phyloP scores from a whole-genome alignment of 2,329 filamentous ascomycete species.

The Thelonectria olida region DNA sequence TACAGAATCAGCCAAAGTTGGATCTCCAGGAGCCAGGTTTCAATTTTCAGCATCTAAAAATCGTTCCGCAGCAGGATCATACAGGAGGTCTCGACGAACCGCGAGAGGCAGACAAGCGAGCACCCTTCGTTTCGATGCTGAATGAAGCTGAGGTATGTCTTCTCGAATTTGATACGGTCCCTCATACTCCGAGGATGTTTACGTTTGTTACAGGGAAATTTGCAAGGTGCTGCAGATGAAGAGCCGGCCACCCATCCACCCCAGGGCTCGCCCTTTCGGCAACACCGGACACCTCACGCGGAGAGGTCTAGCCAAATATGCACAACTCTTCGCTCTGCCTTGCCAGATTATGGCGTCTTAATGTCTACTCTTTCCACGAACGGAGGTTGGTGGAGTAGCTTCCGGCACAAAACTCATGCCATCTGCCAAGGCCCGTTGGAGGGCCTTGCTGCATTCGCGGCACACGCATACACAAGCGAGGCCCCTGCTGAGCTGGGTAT shows the following conservation, averaged over 20 bases:
- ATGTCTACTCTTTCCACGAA: constrained; percentile 36
- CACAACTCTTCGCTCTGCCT: constrained; percentile 21
- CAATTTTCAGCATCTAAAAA: not conserved
- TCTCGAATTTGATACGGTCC: too few relatives aligned
- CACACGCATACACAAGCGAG: constrained; percentile 45
- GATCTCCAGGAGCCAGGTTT: not conserved
- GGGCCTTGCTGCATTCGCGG: constrained; percentile 47
- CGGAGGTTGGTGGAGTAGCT: constrained; percentile 51
- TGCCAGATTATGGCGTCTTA: constrained; percentile 31
- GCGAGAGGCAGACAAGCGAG: not conserved
- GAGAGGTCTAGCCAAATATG: constrained; percentile 8
- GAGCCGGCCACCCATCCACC: not conserved
- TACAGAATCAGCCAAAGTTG: not conserved
- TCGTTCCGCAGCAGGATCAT: not conserved
- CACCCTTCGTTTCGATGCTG: not conserved
- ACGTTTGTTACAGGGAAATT: not conserved
- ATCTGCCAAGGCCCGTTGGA: constrained; percentile 40
- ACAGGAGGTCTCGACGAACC: not conserved
- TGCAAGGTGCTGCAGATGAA: not conserved
- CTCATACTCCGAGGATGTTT: too few relatives aligned
- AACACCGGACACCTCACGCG: not conserved
- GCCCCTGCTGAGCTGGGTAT: constrained; percentile 51
- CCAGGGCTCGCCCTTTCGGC: not conserved
- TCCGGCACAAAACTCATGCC: constrained; percentile 51
- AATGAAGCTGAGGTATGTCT: not conserved